Base-by-base conservation (phyloP, 305 asterid species). In the Solanum hybrid region DNA sequence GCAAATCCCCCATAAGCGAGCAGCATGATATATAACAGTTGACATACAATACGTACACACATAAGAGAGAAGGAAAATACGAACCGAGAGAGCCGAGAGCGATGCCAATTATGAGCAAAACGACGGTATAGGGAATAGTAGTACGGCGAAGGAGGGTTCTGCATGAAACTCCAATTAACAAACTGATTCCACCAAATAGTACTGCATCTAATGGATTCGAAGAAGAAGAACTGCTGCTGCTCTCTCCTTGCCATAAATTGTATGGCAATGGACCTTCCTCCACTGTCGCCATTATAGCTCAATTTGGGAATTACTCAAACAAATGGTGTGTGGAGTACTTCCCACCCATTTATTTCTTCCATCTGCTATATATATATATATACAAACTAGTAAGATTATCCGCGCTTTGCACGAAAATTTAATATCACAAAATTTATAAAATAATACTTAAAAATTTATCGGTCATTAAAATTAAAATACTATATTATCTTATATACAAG, bases 101-200 rank as follows among this genome's bases (percentile, higher is more conserved):
- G 89, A 93, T 91, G 92, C 99, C 99, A 77, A 97, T 89, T 91
- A 96, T 61, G 33, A 97, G 99, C 90, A 97, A 86, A 37, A 97
- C 96, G 24, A 97, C 97, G 10, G 99, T 97, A 91, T 97, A 97
- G 22, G 99, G 98, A 87, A 97, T 98, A 81, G 37, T 96, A 87
- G 98, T 95, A 36, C 98, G 99, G 92, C 96, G 93, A 89, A 97
- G 96, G 70, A 93, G 91, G 90, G 93, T 98, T 79, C 99, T 94
- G 65, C 94, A 93, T 6, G 96, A 96, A 17, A 97, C 95, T 83
- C 99, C 99, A 90, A 97, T 91, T 87, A 96, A 94, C 90, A 97
- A 90, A 93, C 99, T 95, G 77, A 97, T 94, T 34, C 98, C 99
- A 80, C 94, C 95, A 92, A 97, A 97, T 24, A 96, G 91, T 87